Base-by-base conservation (phyloP, 345 rosid species). In the Camelina hispida region DNA sequence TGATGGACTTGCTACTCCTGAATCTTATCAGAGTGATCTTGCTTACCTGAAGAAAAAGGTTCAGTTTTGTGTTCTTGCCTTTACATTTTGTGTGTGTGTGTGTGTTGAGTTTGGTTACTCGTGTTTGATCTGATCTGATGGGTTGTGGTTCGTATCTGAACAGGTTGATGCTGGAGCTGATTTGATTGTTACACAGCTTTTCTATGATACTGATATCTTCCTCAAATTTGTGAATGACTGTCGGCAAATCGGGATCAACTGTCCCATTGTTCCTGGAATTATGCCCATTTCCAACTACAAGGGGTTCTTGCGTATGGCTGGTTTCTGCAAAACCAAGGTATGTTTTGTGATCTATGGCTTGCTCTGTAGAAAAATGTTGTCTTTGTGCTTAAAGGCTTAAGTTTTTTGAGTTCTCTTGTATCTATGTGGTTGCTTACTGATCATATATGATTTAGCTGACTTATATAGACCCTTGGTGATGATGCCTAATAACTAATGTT, bases 141-240 rank as follows among this genome's bases (percentile, higher is more conserved):
- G 4, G 13, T 62, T 63, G 18, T 68, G 30, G 55, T 7, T 57
- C 34, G 47, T 73, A 72, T 28, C 30, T 28, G 59, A n/a, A 18
- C 63, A 94, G 97, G 90, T 91, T 72, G 98, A 95, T 87, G 97
- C 99, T 4, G 98, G 99, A 70, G 99, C 98, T 0, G 99, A 92
- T 85, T 78, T 95, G 69, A 86, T 95, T 73, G 65, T 92, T 4
- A 89, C 97, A 6, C 98, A 95, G 69, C 84, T 95, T 13, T 90
- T 95, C 75, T 95, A 92, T 72, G 98, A 95, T 78, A 95, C 97
- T 52, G 96, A 95, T 55, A 81, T 88, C 22, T 93, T 89, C 81
- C 94, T 96, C 62, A 96, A 95, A 60, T 96, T 93, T 59, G 96
- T 96, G 51, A 84, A 86, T 83, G 99, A 96, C 62, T 96, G 99